Evolutionary conservation across 2,329 filamentous ascomycete species (phyloP).

Genomic region (Thermothelomyces thermophilus): DNA sequence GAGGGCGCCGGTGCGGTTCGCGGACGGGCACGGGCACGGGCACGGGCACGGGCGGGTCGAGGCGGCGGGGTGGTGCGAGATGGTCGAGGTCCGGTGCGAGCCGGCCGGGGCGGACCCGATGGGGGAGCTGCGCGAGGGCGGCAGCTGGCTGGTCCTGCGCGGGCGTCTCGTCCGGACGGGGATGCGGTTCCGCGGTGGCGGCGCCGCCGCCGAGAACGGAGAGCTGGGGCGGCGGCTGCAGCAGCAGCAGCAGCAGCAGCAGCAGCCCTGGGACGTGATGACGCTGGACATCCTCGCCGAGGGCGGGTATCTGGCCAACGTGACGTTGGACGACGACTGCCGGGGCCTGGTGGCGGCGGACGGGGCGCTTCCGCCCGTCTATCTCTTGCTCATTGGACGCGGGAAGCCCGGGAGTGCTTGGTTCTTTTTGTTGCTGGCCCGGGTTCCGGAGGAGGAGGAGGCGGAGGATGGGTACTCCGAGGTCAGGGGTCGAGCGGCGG

Average conservation of each 20-base stretch:
- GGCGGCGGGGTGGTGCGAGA: slow-evolving; percentile 3
- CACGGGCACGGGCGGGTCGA: neutral
- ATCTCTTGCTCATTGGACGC: slow-evolving; percentile 4
- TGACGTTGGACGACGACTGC: slow-evolving; percentile 14
- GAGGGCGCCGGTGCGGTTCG: slow-evolving; percentile 10
- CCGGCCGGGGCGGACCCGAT: slow-evolving; percentile 8
- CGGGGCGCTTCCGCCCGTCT: neutral
- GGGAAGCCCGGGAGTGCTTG: slow-evolving; percentile 10
- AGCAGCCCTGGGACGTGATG: slow-evolving; percentile 9
- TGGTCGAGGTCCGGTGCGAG: slow-evolving; percentile 5
- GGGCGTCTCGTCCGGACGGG: slow-evolving; percentile 9
- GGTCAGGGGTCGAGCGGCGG: neutral
- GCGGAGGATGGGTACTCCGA: neutral
- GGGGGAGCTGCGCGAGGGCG: slow-evolving; percentile 12
- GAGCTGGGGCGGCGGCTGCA: neutral
- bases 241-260: too few relatives aligned
- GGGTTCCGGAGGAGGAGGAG: neutral
- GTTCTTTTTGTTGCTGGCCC: slow-evolving; percentile 5
- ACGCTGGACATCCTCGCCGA: slow-evolving; percentile 14
- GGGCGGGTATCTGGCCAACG: slow-evolving; percentile 10
- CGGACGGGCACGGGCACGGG: neutral
- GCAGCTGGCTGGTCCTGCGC: slow-evolving; percentile 8
- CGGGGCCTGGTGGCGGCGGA: neutral
- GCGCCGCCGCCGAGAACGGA: too few relatives aligned
- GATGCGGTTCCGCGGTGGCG: too few relatives aligned